A percentile compares a stretch with the other conserved stretches of the same genome.
Evolutionary conservation across 208 protist species (phyloP).

Genomic region (Leishmania martiniquensis): DNA sequence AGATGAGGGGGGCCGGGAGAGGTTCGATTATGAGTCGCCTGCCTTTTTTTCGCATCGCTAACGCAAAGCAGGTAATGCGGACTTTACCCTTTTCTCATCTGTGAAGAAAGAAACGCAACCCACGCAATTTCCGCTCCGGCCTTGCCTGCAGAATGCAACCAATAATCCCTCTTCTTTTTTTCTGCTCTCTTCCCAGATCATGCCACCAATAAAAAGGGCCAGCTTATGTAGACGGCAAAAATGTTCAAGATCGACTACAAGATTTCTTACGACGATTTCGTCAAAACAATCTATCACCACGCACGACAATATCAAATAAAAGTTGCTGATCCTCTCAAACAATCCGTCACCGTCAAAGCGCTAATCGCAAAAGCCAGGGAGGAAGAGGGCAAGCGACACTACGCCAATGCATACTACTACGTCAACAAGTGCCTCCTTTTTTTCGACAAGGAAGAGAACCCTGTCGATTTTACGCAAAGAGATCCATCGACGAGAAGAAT

Average conservation of each 20-base stretch:
- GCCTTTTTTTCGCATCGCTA: too few species aligned
- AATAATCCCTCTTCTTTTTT: neutral
- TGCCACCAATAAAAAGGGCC: neutral
- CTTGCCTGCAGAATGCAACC: neutral
- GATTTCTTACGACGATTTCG: conserved; percentile 54
- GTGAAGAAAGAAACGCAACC: too few species aligned
- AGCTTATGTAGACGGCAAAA: neutral
- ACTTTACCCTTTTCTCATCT: neutral
- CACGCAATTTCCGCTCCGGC: too few species aligned
- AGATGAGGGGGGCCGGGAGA: too few species aligned
- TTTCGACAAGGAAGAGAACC: conserved; percentile 46
- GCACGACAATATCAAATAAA: conserved; percentile 37
- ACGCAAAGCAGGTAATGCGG: too few species aligned
- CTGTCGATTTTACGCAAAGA: conserved; percentile 13
- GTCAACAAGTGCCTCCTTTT: conserved; percentile 50
- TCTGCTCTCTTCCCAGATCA: neutral
- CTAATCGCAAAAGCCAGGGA: conserved; percentile 25
- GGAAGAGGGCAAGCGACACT: conserved; percentile 25
- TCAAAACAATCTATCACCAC: conserved; percentile 61
- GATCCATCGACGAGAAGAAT: conserved; percentile 19
- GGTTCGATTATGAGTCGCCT: too few species aligned
- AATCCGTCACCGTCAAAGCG: conserved; percentile 26
- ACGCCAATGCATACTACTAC: conserved; percentile 56
- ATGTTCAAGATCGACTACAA: conserved; percentile 65
- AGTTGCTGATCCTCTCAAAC: conserved; percentile 6